A percentile compares a stretch with the other conserved stretches of the same genome.
Conservation (phyloP, 495 filamentous ascomycete genomes). For the Talaromyces stipitatus region DNA sequence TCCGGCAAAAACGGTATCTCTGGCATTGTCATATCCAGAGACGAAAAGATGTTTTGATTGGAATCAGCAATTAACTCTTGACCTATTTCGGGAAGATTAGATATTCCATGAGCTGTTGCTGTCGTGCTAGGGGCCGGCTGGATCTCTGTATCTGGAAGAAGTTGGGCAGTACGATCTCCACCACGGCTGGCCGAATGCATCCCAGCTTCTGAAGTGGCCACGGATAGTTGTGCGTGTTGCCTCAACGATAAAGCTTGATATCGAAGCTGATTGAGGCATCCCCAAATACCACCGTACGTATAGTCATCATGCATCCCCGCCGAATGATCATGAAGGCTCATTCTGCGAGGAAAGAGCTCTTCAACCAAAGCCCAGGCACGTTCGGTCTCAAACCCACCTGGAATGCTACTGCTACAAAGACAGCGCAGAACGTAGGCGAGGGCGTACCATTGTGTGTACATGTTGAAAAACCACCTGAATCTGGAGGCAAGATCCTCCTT, state of each 20-base stretch:
- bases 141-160: not conserved
- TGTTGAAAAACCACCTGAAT: conserved; percentile 49
- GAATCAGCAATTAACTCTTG: not conserved
- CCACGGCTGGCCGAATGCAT: not conserved
- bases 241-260: conserved; percentile 10
- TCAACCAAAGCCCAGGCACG: conserved; percentile 43
- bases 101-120: not conserved
- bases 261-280: conserved; percentile 10
- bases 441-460: conserved; percentile 51
- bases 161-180: not conserved
- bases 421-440: conserved; percentile 45
- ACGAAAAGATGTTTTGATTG: not conserved
- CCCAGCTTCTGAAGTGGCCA: too few relatives aligned
- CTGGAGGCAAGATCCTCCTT: conserved; percentile 23
- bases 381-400: conserved; percentile 35
- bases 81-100: not conserved
- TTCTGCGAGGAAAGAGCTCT: conserved; percentile 18
- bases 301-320: conserved; percentile 5
- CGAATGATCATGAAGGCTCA: conserved; percentile 1
- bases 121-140: not conserved
- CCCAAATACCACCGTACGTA: conserved; percentile 13
- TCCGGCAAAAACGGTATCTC: conserved; percentile 10
- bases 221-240: conserved; percentile 1
- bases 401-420: conserved; percentile 27
- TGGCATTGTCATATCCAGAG: conserved; percentile 9